Evolutionary conservation across 768 basidiomycete genomes (phyloP), one percentile per base, ranked within the genome.

Genomic region (Leccinum arenicola): DNA sequence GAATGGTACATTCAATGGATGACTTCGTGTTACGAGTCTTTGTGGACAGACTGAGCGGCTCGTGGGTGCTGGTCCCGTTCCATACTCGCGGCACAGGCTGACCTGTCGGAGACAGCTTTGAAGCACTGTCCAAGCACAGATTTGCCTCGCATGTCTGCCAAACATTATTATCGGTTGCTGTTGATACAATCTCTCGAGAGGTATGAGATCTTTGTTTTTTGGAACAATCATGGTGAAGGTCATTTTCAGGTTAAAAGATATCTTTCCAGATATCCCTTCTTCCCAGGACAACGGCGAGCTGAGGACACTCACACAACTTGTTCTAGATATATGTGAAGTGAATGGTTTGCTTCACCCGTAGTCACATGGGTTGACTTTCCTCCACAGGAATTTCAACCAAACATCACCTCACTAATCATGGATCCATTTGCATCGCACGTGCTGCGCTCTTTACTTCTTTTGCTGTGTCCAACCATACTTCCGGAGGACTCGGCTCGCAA

Each of bases 61-160:
- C 91, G 90, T 98, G 75, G 83, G 92, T 84, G 54, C 53, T 40
- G 25, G 12, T 57, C 36, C 11, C 17, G 3, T 57, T 58, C 33
- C 55, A 51, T 55, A 50, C 56, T 55, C 56, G 29, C 53, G 36
- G 49, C 38, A 58, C 61, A 6, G 36, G 51, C 45, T 54, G 57
- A 58, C 51, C 1, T 25, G 43, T 45, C 55, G 50, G 49, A 47
- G 60, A 38, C 59, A 89, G 91, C 8, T 89, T 85, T 62, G 84
- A 84, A 58, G 68, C 76, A 23, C 78, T 95, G 27, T 76, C 82
- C 29, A 85, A 80, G 67, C 90, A 98, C 68, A 84, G 95, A 29
- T 98, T 97, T 77, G 93, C 89, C 15, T 96, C 95, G 25, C 95
- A 98, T 83, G 95, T 97, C 7, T 90, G 90, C 66, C 94, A 98